A percentile compares a stretch with the other conserved stretches of the same genome.
phyloP scores from a whole-genome alignment of 2,329 filamentous ascomycete genomes.

The Diaporthe amygdali region DNA sequence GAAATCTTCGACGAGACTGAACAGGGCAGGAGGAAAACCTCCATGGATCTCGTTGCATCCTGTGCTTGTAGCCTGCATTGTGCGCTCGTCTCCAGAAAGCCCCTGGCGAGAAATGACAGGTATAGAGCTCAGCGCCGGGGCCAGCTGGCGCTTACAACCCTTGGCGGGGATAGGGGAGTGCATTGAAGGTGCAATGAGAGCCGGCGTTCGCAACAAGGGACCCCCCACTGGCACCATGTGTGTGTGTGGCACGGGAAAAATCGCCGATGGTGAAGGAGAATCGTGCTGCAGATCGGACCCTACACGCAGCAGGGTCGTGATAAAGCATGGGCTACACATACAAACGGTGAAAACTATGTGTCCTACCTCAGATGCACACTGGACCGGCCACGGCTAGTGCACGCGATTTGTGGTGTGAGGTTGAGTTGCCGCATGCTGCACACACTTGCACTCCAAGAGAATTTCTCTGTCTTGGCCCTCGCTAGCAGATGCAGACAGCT shows the following conservation, averaged over 20 bases:
- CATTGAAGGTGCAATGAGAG: neutral
- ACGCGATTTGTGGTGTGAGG: neutral
- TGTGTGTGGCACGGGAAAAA: neutral
- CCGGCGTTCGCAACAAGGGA: neutral
- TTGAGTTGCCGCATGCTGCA: neutral
- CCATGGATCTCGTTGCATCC: no score
- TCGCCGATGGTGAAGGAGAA: slow-evolving; percentile 1
- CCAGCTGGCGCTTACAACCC: neutral
- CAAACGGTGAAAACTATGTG: no score
- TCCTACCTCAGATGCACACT: neutral
- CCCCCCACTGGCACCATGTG: neutral
- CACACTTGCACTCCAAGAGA: neutral
- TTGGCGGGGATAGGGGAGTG: neutral
- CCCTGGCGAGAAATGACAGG: neutral
- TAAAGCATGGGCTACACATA: no score
- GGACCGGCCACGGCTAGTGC: neutral
- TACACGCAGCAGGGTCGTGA: neutral
- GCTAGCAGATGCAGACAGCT: neutral
- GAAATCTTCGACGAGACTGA: no score
- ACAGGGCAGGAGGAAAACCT: neutral
- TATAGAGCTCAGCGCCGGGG: neutral
- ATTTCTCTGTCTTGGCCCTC: neutral
- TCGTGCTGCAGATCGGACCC: neutral
- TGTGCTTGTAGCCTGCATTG: no score
- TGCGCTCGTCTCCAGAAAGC: no score